Conservation (phyloP, 1,284 basidiomycete species). For the Fistulinella cinereoalba region DNA sequence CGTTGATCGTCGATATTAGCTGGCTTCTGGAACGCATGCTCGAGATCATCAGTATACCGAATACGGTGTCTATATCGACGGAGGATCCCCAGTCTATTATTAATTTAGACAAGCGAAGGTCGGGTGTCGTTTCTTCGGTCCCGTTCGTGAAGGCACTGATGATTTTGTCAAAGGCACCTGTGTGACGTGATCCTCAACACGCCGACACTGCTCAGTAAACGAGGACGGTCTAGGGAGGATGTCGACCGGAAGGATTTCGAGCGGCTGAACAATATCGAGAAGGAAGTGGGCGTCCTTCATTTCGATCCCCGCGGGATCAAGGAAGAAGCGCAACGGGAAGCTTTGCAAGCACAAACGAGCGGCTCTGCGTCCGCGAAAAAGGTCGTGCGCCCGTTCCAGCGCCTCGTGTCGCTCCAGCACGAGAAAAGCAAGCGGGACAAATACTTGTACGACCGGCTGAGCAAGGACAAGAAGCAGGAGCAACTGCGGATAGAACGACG, state of each 20-base stretch:
- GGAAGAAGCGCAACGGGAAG: constrained; percentile 70
- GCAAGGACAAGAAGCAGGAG: constrained; percentile 71
- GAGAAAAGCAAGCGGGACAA: constrained; percentile 79
- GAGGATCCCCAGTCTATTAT: constrained; percentile 58
- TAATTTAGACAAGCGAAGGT: constrained; percentile 82
- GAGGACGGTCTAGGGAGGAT: constrained; percentile 49
- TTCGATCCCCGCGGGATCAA: constrained; percentile 68
- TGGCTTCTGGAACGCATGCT: constrained; percentile 79
- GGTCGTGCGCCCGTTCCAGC: constrained; percentile 64
- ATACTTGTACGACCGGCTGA: constrained; percentile 59
- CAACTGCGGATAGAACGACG: constrained; percentile 66
- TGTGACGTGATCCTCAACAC: constrained; percentile 60
- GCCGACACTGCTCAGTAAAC: constrained; percentile 41
- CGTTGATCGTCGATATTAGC: constrained; percentile 69
- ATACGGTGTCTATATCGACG: constrained; percentile 56
- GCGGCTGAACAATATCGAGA: constrained; percentile 69
- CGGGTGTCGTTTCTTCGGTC: constrained; percentile 22
- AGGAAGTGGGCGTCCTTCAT: constrained; percentile 53
- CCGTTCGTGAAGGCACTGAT: too few relatives aligned
- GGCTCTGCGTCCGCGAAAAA: constrained; percentile 49
- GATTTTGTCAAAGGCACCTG: constrained; percentile 48
- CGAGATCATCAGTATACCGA: constrained; percentile 70
- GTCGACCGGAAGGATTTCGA: constrained; percentile 66
- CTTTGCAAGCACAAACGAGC: constrained; percentile 39
- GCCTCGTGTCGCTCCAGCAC: constrained; percentile 57